Percentiles rank a stretch among this genome's conserved stretches.
Evolutionary conservation across 2,329 filamentous ascomycete genomes (phyloP).

Genomic region (Pestalotiopsis sp.): DNA sequence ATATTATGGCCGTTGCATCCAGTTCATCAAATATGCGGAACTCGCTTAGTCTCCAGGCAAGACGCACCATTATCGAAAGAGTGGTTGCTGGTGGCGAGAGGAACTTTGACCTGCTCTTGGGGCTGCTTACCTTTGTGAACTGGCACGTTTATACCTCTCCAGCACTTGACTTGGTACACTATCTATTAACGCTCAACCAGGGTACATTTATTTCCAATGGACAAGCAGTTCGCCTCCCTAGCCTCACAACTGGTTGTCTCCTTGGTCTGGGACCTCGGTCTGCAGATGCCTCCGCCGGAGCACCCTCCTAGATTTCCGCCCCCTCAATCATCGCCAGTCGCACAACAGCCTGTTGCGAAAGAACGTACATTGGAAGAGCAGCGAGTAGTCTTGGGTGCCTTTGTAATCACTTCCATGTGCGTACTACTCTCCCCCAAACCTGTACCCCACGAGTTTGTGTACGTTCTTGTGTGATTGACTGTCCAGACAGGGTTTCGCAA

Average conservation of each 20-base stretch:
- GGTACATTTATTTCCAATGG: conserved; percentile 16
- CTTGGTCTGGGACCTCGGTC: conserved; percentile 17
- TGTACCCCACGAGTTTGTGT: neutral
- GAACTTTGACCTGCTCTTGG: conserved; percentile 19
- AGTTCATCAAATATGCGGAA: conserved; percentile 11
- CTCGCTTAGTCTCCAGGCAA: conserved; percentile 12
- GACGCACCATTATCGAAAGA: conserved; percentile 15
- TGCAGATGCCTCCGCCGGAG: conserved; percentile 16
- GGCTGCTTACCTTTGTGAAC: conserved; percentile 16
- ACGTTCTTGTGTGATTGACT: neutral
- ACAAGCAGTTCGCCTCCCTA: conserved; percentile 16
- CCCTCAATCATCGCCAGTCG: conserved; percentile 1
- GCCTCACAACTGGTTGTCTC: conserved; percentile 19
- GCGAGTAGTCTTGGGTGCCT: conserved; percentile 18
- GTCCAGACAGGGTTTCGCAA: conserved; percentile 18
- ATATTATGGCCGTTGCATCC: conserved; percentile 13
- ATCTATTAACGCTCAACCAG: conserved; percentile 10
- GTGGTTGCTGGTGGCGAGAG: conserved; percentile 18
- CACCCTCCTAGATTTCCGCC: conserved; percentile 6
- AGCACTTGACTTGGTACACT: neutral
- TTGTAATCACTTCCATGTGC: conserved; percentile 18
- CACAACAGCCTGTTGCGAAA: neutral
- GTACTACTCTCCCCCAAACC: neutral
- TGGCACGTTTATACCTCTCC: conserved; percentile 14
- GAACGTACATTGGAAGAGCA: conserved; percentile 16